Evolutionary conservation across 495 filamentous ascomycete species (phyloP).

Genomic region (Tuber magnatum): DNA sequence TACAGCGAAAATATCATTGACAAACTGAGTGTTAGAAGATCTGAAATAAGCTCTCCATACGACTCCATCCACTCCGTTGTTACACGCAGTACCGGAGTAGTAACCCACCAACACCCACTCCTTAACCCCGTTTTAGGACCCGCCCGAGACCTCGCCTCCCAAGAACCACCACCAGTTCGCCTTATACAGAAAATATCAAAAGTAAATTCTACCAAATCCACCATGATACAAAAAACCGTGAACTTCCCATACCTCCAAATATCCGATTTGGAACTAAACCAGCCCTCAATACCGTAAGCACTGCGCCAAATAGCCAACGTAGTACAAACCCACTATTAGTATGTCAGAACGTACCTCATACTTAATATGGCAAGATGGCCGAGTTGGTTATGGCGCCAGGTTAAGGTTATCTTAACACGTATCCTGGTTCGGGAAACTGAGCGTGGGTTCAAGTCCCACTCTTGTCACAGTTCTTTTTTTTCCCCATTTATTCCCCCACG

Average conservation of each 20-base stretch:
- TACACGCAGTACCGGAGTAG: too few species aligned
- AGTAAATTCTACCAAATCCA: neutral
- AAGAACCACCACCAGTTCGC: neutral
- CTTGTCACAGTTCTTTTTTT: conserved; percentile 25
- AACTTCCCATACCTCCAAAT: neutral
- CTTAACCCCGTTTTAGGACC: neutral
- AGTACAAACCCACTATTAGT: neutral
- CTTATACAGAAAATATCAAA: neutral
- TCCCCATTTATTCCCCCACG: neutral
- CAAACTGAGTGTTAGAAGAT: neutral
- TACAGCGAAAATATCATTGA: neutral
- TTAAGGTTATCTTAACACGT: conserved; percentile 26
- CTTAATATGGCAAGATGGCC: conserved; percentile 20
- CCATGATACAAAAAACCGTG: neutral
- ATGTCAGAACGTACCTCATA: neutral
- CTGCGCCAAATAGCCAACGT: neutral
- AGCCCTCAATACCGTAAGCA: neutral
- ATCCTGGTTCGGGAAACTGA: conserved; percentile 36
- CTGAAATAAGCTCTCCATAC: neutral
- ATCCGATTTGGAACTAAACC: neutral
- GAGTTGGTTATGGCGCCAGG: conserved; percentile 37
- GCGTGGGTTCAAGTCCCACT: conserved; percentile 38
- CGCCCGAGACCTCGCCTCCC: neutral
- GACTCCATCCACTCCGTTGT: neutral
- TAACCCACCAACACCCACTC: neutral